These are phyloP conservation scores for Cyberlindnera japonica DNA, from an alignment of 805 yeast genomes.

Conservation along the genomic window DNA sequence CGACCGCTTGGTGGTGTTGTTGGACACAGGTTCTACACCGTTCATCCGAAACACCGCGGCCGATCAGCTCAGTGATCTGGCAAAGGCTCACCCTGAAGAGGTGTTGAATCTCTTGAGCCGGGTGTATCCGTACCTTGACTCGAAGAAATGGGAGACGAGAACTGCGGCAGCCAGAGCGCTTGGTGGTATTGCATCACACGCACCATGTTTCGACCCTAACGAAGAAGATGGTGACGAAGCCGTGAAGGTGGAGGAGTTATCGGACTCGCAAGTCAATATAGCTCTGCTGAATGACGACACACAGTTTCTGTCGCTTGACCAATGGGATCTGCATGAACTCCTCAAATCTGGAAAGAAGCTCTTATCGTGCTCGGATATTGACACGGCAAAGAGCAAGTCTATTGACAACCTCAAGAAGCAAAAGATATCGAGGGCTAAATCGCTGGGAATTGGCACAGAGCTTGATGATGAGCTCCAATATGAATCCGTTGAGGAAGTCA, in stretches of 20 bases:
- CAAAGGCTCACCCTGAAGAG: slow-evolving; percentile 93
- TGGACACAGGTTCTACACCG: slow-evolving; percentile 94
- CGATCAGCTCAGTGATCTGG: slow-evolving; percentile 91
- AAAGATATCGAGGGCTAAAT: slow-evolving; percentile 39
- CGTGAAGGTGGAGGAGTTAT: slow-evolving; percentile 23
- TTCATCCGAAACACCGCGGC: slow-evolving; percentile 95
- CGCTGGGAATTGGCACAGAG: slow-evolving; percentile 41
- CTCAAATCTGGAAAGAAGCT: slow-evolving; percentile 47
- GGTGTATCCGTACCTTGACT: slow-evolving; percentile 82
- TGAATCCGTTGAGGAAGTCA: slow-evolving; percentile 13
- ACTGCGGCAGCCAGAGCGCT: slow-evolving; percentile 91
- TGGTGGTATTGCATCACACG: slow-evolving; percentile 84
- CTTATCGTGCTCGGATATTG: slow-evolving; percentile 31
- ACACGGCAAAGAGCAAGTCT: slow-evolving; percentile 28
- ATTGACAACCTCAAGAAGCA: slow-evolving; percentile 48
- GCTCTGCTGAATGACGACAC: slow-evolving; percentile 32
- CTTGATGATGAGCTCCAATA: slow-evolving; percentile 24
- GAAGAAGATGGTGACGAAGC: slow-evolving; percentile 21
- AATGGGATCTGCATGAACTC: slow-evolving; percentile 48
- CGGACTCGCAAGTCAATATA: slow-evolving; percentile 19
- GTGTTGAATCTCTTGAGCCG: slow-evolving; percentile 76
- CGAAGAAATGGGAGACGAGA: slow-evolving; percentile 93
- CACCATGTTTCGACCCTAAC: slow-evolving; percentile 81
- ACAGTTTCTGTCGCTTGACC: slow-evolving; percentile 42
- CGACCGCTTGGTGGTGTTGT: slow-evolving; percentile 42